Percentiles rank a stretch among this genome's conserved stretches.
Conservation (phyloP, 495 filamentous ascomycete species). For the Chaetomium tenue region DNA sequence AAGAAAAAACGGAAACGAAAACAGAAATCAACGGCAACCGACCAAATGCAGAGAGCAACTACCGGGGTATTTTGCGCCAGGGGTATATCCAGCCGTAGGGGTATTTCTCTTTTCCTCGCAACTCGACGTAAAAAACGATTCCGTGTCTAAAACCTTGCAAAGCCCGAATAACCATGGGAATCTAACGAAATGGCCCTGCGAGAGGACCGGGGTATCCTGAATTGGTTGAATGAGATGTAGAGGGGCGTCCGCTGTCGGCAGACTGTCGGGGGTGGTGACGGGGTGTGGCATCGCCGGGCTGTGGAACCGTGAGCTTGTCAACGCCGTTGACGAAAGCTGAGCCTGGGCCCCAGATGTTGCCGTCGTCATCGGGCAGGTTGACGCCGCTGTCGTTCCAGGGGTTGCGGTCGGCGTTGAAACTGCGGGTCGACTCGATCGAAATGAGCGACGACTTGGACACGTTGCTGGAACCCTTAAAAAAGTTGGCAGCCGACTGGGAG, state of each 20-base stretch:
- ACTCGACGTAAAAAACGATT: constrained; percentile 21
- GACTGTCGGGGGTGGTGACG: constrained; percentile 77
- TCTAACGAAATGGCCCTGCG: constrained; percentile 75
- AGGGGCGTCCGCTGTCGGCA: constrained; percentile 85
- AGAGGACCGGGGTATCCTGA: constrained; percentile 90
- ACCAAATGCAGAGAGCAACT: constrained; percentile 61
- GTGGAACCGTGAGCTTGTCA: constrained; percentile 66
- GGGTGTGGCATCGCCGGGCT: constrained; percentile 74
- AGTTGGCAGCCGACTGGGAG: constrained; percentile 69
- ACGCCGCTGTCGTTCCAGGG: constrained; percentile 97
- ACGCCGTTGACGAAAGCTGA: constrained; percentile 58
- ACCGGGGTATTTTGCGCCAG: constrained; percentile 52
- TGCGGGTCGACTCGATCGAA: constrained; percentile 87
- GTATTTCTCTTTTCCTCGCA: constrained; percentile 46
- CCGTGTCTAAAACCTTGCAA: constrained; percentile 43
- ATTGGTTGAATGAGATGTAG: constrained; percentile 87
- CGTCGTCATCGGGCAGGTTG: constrained; percentile 83
- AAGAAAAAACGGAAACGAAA: constrained; percentile 3
- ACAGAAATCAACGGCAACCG: constrained; percentile 39
- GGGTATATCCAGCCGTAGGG: constrained; percentile 58
- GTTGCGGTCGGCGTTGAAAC: constrained; percentile 81
- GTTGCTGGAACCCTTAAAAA: constrained; percentile 93
- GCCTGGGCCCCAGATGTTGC: constrained; percentile 56
- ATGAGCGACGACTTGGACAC: constrained; percentile 92
- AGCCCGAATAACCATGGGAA: constrained; percentile 41